Evolutionary conservation across 768 basidiomycete species (phyloP), one percentile per base, ranked within the genome.

Genomic region (Termitomyces eurrhizus): DNA sequence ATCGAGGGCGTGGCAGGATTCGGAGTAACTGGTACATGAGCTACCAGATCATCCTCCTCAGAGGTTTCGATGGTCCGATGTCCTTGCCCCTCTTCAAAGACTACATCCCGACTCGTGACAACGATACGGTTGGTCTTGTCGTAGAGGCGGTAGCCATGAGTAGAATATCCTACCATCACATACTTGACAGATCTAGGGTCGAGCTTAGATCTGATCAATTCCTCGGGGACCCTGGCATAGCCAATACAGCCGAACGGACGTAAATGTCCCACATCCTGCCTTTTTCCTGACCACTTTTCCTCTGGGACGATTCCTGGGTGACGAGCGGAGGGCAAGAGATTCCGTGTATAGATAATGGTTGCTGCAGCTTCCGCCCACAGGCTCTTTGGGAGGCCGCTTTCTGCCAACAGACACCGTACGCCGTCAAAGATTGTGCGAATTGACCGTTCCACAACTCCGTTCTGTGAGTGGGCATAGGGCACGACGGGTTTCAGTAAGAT

Each of bases 151-250:
- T 37, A 37, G 8, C 36, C 36, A 8, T 37, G 41, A 42, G 13
- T 16, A 1, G 16, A 14, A 14, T 29, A 29, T 2, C 29, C 29
- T 29, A 29, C 29, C 29, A 29, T 29, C 3, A 29, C 29, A 29
- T 29, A 29, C 29, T 29, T 29, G 29, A 29, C 29, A 2, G 29
- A 29, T 29, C 29, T 29, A 4, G 29, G 29, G 41, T 42, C 41
- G 2, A 58, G 57, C 14, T 58, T 59, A 14, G 58, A 59, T 33
- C 8, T 45, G 13, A 59, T 36, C 14, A 52, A 16, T 18, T 59
- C 58, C 39, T 42, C 32, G 4, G 58, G 58, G 18, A 59, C 29
- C 29, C 29, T 29, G 29, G 29, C 29, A 29, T 29, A 29, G 2
- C 3, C 29, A 29, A 29, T 29, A 21, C 58, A 59, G 3, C 50